These are phyloP conservation scores for Dioszegia crocea DNA, from an alignment of 768 basidiomycete species.

Conservation along the genomic window DNA sequence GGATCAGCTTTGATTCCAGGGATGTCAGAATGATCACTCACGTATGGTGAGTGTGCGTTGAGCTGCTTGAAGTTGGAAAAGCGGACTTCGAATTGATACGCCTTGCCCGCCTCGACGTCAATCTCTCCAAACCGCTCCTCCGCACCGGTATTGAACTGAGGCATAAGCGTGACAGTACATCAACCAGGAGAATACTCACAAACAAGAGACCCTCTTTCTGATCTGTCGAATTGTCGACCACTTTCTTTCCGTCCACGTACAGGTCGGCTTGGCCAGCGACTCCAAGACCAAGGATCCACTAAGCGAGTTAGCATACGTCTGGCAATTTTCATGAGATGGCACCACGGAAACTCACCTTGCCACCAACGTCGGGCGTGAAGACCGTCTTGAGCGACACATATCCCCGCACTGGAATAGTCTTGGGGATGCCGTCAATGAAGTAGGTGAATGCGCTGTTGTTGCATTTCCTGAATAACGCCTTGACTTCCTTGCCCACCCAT, in stretches of 20 bases:
- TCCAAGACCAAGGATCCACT: constrained; percentile 30
- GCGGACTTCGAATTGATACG: constrained; percentile 28
- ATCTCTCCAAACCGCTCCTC: constrained; percentile 23
- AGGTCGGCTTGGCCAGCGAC: constrained; percentile 34
- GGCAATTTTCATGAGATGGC: no score
- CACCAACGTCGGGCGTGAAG: constrained; percentile 33
- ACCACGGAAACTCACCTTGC: constrained; percentile 15
- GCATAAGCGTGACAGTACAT: not conserved
- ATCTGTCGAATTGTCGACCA: constrained; percentile 41
- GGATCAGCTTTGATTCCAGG: not conserved
- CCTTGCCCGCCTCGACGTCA: constrained; percentile 19
- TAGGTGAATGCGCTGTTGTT: constrained; percentile 14
- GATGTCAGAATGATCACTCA: constrained; percentile 11
- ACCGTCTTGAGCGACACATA: constrained; percentile 31
- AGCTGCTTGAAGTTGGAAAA: constrained; percentile 45
- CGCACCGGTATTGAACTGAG: constrained; percentile 27
- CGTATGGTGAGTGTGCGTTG: constrained; percentile 35
- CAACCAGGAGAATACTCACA: constrained; percentile 9
- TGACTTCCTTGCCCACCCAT: constrained; percentile 7
- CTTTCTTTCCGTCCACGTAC: constrained; percentile 29
- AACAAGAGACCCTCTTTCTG: constrained; percentile 28
- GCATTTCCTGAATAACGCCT: constrained; percentile 13
- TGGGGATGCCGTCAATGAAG: constrained; percentile 31
- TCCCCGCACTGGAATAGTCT: constrained; percentile 32
- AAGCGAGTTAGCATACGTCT: not conserved